Percentiles rank a stretch among this genome's conserved stretches.
These are phyloP conservation scores for Daldinia eschscholtzii DNA, from an alignment of 2,329 filamentous ascomycete species.

Conservation along the genomic window DNA sequence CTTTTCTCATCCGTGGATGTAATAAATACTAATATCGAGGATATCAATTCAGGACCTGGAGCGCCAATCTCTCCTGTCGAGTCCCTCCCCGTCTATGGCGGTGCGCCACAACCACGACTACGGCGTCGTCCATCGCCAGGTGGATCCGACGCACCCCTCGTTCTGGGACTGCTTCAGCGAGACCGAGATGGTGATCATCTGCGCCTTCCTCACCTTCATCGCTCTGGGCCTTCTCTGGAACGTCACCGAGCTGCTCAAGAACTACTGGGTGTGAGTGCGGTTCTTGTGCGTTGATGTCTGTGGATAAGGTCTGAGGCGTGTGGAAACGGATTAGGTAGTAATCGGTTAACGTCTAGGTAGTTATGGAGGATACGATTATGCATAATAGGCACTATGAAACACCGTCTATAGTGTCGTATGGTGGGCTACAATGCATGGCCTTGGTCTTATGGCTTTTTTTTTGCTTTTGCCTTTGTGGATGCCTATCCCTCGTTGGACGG, in stretches of 20 bases:
- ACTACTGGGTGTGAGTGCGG: not conserved
- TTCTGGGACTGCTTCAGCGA: conserved; percentile 7
- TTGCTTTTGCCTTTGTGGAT: not conserved
- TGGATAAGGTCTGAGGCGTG: not conserved
- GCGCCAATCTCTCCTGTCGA: not conserved
- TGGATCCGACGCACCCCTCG: not conserved
- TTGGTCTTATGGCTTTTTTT: not conserved
- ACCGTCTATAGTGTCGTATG: not conserved
- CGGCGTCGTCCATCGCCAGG: not conserved
- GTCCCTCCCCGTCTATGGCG: not conserved
- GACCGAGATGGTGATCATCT: not conserved
- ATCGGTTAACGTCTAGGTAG: not conserved
- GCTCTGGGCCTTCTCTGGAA: not conserved
- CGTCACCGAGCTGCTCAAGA: not conserved
- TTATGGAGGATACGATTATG: not conserved
- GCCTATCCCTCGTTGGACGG: not conserved
- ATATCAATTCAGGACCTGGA: not conserved
- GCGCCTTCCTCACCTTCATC: not conserved
- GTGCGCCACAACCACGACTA: not conserved
- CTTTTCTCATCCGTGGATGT: too few species aligned
- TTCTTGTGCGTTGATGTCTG: not conserved
- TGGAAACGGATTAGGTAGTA: not conserved
- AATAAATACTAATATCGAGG: not conserved
- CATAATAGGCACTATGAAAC: not conserved
- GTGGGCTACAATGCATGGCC: not conserved